Conservation (phyloP, 768 basidiomycete genomes). For the Leccinum pellstonianum region DNA sequence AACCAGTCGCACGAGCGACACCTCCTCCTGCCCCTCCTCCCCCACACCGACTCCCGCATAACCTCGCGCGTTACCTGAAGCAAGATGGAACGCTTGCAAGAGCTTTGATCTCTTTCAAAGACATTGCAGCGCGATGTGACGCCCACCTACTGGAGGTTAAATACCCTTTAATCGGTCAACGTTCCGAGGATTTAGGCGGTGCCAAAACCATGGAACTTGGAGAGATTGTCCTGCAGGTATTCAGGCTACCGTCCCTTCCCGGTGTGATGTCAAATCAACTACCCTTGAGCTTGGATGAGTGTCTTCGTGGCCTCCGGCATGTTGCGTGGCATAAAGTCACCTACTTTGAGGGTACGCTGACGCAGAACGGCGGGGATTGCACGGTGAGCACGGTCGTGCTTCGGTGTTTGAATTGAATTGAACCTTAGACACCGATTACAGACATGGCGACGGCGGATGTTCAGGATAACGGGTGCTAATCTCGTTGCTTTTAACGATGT, state of each 20-base stretch:
- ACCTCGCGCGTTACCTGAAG: conserved; percentile 79
- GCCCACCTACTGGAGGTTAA: conserved; percentile 80
- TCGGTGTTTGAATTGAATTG: not conserved
- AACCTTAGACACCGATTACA: conserved; percentile 27
- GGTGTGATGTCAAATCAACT: conserved; percentile 74
- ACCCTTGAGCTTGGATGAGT: conserved; percentile 92
- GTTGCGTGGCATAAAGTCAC: conserved; percentile 94
- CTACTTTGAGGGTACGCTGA: conserved; percentile 89
- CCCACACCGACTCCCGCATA: conserved; percentile 58
- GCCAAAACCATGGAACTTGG: conserved; percentile 74
- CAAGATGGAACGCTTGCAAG: conserved; percentile 87
- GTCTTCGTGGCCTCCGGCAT: conserved; percentile 81
- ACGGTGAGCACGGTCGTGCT: conserved; percentile 49
- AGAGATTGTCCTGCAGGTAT: conserved; percentile 86
- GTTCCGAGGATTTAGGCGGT: conserved; percentile 49
- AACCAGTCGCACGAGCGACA: conserved; percentile 50
- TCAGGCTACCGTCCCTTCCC: conserved; percentile 86
- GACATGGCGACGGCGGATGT: conserved; percentile 81
- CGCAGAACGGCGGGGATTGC: conserved; percentile 93
- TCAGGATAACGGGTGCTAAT: conserved; percentile 83
- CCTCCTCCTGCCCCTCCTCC: conserved; percentile 35
- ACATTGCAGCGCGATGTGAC: conserved; percentile 80
- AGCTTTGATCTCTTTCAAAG: conserved; percentile 86
- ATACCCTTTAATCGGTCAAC: conserved; percentile 79
- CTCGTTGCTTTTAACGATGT: conserved; percentile 91